These are phyloP conservation scores for Pseudocercospora crystallina DNA, from an alignment of 2,329 filamentous ascomycete genomes.

Conservation along the genomic window DNA sequence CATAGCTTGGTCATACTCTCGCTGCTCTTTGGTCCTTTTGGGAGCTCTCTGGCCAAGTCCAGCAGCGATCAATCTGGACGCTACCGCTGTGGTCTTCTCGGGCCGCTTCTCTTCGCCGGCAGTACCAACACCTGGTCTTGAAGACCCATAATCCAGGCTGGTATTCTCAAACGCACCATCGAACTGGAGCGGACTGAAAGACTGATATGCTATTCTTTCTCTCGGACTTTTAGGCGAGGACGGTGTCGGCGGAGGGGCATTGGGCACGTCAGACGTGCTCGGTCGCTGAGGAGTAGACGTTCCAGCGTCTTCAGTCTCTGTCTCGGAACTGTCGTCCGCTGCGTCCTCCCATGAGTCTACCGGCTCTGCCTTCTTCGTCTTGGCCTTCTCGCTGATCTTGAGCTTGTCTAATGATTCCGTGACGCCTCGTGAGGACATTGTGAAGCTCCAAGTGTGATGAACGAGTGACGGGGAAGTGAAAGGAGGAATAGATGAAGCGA, in stretches of 20 bases:
- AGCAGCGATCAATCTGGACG: conserved; percentile 83
- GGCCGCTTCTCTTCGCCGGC: conserved; percentile 49
- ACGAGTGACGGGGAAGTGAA: no score
- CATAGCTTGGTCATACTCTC: conserved; percentile 77
- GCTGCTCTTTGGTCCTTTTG: conserved; percentile 82
- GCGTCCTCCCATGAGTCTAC: conserved; percentile 80
- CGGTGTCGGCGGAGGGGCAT: conserved; percentile 67
- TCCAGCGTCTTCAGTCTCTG: conserved; percentile 31
- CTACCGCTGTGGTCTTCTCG: conserved; percentile 92
- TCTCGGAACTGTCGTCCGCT: conserved; percentile 43
- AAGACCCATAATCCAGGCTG: background rate
- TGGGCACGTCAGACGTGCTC: conserved; percentile 36
- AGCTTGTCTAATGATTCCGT: conserved; percentile 35
- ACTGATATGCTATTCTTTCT: conserved; percentile 21
- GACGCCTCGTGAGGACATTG: conserved; percentile 21
- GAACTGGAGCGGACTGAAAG: conserved; percentile 26
- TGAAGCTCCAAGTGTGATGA: no score
- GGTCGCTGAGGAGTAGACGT: conserved; percentile 30
- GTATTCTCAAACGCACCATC: conserved; percentile 15
- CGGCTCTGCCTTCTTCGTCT: conserved; percentile 20
- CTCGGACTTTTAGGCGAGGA: conserved; percentile 51
- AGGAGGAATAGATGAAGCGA: no score
- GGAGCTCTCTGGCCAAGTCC: conserved; percentile 80
- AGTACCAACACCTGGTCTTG: background rate
- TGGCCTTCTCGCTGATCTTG: conserved; percentile 33